These are phyloP conservation scores for Podaxis pistillaris DNA, from an alignment of 768 basidiomycete species.

Conservation along the genomic window DNA sequence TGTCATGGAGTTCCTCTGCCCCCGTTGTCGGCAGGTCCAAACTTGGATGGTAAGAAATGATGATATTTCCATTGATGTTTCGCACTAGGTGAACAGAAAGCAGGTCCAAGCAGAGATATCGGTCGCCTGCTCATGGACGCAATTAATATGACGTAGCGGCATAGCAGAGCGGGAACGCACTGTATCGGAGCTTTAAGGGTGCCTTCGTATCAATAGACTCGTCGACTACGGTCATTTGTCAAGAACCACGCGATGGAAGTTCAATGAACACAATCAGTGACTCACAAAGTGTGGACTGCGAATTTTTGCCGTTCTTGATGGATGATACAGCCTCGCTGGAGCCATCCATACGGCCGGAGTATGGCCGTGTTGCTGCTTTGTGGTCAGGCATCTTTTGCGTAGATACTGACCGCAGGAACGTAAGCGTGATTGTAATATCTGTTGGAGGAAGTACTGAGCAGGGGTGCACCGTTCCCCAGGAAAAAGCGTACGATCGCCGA, in stretches of 20 bases:
- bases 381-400: conserved; percentile 18
- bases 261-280: not conserved
- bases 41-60: conserved; percentile 49
- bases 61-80: conserved; percentile 40
- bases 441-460: not conserved
- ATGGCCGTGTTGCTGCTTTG: conserved; percentile 8
- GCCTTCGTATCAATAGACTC: conserved; percentile 30
- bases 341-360: not conserved
- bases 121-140: conserved; percentile 13
- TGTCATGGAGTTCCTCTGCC: conserved; percentile 41
- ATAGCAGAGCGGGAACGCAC: conserved; percentile 15
- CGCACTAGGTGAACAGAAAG: conserved; percentile 51
- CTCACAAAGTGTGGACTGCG: conserved; percentile 5
- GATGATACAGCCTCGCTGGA: conserved; percentile 24
- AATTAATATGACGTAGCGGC: conserved; percentile 18
- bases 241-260: not conserved
- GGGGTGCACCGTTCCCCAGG: too few relatives aligned
- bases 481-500: too few relatives aligned
- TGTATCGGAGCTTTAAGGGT: conserved; percentile 25
- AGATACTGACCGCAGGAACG: not conserved
- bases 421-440: conserved; percentile 54
- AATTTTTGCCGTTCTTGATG: not conserved
- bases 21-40: conserved; percentile 36
- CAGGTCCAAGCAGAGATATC: conserved; percentile 41
- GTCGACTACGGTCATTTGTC: conserved; percentile 10